Evolutionary conservation across 148 eudicot species (phyloP), one percentile per base, ranked within the genome.

Genomic region (Drosera capensis): DNA sequence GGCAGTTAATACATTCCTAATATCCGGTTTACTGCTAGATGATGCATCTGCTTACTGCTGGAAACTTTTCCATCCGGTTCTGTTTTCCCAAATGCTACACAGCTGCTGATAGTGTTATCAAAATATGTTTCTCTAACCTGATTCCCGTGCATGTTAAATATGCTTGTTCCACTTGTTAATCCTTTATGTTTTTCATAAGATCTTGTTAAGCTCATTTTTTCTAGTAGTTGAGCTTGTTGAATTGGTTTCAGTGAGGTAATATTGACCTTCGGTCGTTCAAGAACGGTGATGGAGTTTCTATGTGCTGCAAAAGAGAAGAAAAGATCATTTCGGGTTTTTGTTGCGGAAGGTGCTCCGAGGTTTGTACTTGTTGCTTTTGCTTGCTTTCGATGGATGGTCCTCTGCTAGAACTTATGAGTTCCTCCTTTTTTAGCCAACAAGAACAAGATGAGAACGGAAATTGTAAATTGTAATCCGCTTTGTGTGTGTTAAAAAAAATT

Each of bases 321-420:
- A 30, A 69, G 99, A 52, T 80, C 99, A 49, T 90, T 84, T 56
- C 82, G 95, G 7, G 99, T 90, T 15, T 84, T 84, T 62, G 82
- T 90, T 47, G 99, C 99, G 7, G 99, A 90, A 68, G 99, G 99
- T 58, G 99, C 95, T 59, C 99, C 99, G 50, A 90, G 99, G 99
- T 80, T 53, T 46, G 63, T 40, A 8, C 23, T 16, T 34, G 5
- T 13, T 34, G 3, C n/a, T 15, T 34, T 34, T 28, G 24, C 45
- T 43, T 18, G 36, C 18, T 3, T 1, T 39, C 30, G 15, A 26
- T 19, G 36, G 37, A 30, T 39, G 3, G 16, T 20, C 38, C n/a
- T 15, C 11, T 2, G 9, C 3, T 34, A 11, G 38, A 34, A 28
- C 31, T n/a, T n/a, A n/a, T n/a, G n/a, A n/a, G n/a, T n/a, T n/a